phyloP scores from a whole-genome alignment of 2,329 filamentous ascomycete genomes.

The Emergomyces africanus region DNA sequence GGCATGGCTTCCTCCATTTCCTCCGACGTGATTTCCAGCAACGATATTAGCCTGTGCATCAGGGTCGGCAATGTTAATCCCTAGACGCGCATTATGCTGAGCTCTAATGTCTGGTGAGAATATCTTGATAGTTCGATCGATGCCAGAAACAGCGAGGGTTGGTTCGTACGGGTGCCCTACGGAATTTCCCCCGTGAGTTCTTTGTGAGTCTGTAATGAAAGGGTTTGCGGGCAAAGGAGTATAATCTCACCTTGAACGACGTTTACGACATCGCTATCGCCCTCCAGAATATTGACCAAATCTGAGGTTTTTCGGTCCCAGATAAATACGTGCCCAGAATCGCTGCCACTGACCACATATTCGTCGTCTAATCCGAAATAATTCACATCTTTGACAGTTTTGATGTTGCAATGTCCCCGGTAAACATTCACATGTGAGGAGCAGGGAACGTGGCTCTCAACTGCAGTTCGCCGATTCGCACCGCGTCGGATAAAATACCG shows the following conservation, averaged over 20 bases:
- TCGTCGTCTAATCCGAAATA: constrained; percentile 55
- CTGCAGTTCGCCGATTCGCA: constrained; percentile 34
- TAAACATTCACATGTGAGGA: constrained; percentile 45
- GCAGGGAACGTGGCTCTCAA: constrained; percentile 44
- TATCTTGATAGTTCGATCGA: constrained; percentile 56
- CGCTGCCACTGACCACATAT: constrained; percentile 55
- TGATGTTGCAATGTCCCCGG: constrained; percentile 52
- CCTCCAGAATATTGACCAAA: constrained; percentile 52
- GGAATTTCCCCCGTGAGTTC: not conserved
- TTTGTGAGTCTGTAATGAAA: not conserved
- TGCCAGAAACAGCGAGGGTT: constrained; percentile 52
- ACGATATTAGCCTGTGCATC: constrained; percentile 27
- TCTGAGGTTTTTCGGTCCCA: constrained; percentile 52
- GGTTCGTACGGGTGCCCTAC: constrained; percentile 54
- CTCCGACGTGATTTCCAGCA: constrained; percentile 15
- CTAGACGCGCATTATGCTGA: constrained; percentile 44
- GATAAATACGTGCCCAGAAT: constrained; percentile 55
- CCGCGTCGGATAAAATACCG: constrained; percentile 35
- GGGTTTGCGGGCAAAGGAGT: not conserved
- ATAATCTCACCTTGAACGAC: constrained; percentile 45
- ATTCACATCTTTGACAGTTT: constrained; percentile 57
- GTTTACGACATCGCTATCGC: constrained; percentile 57
- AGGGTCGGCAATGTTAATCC: constrained; percentile 44
- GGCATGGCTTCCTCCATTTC: constrained; percentile 14
- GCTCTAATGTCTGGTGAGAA: constrained; percentile 49